A percentile compares a stretch with the other conserved stretches of the same genome.
These are phyloP conservation scores for Sugiyamaella chiloensis DNA, from an alignment of 805 yeast genomes.

Conservation along the genomic window DNA sequence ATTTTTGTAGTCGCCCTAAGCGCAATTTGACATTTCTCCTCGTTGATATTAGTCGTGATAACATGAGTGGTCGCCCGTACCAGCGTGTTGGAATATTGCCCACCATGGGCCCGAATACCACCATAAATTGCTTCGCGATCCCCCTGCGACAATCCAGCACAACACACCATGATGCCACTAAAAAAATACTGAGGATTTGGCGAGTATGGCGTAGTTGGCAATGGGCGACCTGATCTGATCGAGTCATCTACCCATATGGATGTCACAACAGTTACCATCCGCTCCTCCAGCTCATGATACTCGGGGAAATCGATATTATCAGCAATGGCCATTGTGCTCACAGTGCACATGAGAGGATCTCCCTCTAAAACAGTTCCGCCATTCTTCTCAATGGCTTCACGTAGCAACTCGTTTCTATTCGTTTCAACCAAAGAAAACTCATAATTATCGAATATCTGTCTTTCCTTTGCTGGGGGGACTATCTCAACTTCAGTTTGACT, in stretches of 20 bases:
- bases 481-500: neutral
- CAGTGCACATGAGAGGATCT: neutral
- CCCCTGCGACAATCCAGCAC: conserved; percentile 53
- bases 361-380: neutral
- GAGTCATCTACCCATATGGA: conserved; percentile 60
- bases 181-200: conserved; percentile 70
- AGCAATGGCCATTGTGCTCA: conserved; percentile 42
- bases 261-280: conserved; percentile 64
- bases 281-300: conserved; percentile 43
- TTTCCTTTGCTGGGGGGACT: neutral
- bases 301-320: conserved; percentile 51
- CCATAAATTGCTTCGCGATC: conserved; percentile 67
- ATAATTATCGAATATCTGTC: neutral
- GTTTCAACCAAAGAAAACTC: neutral
- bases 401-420: neutral
- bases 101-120: conserved; percentile 74
- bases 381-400: neutral
- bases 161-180: conserved; percentile 57
- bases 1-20: conserved; percentile 31
- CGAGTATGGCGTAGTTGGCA: conserved; percentile 57
- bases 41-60: conserved; percentile 48
- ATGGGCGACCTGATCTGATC: conserved; percentile 38
- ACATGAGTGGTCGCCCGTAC: conserved; percentile 78
- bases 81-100: conserved; percentile 59
- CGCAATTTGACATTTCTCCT: conserved; percentile 60